phyloP scores from a whole-genome alignment of 148 eudicot species.

The Selenicereus undatus region DNA sequence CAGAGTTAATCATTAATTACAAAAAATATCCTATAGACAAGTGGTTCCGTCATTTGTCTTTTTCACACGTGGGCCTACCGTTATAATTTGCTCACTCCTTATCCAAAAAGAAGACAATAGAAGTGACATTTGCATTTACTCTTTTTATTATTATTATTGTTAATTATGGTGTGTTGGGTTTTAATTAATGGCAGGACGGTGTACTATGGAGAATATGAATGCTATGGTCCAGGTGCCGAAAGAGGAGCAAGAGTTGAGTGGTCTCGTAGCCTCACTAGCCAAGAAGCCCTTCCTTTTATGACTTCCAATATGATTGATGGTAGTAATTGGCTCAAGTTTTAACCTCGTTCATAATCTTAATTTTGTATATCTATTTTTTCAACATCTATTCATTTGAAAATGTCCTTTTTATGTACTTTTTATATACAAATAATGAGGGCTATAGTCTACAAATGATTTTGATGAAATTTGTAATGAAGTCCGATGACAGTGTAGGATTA shows the following conservation, averaged over 20 bases:
- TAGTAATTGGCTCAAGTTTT: slow-evolving; percentile 40
- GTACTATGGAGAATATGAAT: slow-evolving; percentile 63
- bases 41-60: background rate
- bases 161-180: background rate
- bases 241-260: slow-evolving; percentile 51
- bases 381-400: too few species aligned
- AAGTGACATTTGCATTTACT: background rate
- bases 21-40: background rate
- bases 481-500: too few species aligned
- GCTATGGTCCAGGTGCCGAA: slow-evolving; percentile 62
- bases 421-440: background rate
- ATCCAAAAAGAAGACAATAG: background rate
- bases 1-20: too few species aligned
- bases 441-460: too few species aligned
- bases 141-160: background rate
- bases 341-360: background rate
- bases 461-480: background rate
- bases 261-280: slow-evolving; percentile 44
- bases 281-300: slow-evolving; percentile 46
- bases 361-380: background rate
- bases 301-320: slow-evolving; percentile 40
- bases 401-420: too few species aligned
- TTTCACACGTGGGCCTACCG: background rate
- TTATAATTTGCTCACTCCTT: background rate
- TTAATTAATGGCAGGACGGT: slow-evolving; percentile 39